Percentiles rank a stretch among this genome's conserved stretches.
phyloP scores from a whole-genome alignment of 2,329 filamentous ascomycete genomes.

The Aureobasidium sp. region DNA sequence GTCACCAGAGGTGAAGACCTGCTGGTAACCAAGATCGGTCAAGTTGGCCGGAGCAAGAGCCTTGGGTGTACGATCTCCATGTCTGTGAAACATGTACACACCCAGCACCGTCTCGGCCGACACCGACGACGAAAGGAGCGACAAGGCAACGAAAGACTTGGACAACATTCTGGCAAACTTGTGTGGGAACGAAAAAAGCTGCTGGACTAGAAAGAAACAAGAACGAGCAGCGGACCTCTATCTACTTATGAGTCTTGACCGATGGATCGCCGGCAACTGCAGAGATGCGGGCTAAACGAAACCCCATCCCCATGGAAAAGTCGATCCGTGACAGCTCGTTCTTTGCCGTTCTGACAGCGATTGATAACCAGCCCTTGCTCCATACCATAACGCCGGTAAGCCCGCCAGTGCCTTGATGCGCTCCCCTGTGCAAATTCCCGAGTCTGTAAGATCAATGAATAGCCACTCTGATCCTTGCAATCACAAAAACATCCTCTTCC shows the following conservation, averaged over 20 bases:
- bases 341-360: neutral
- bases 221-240: neutral
- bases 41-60: conserved; percentile 61
- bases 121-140: conserved; percentile 24
- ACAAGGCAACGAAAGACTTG: conserved; percentile 19
- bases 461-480: no score
- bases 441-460: no score
- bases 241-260: neutral
- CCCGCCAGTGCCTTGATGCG: neutral
- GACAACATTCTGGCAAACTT: conserved; percentile 10
- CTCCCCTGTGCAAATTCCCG: no score
- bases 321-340: neutral
- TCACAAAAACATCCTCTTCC: no score
- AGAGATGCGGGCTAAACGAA: conserved; percentile 4
- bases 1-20: conserved; percentile 64
- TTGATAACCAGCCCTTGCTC: conserved; percentile 4
- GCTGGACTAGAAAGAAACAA: neutral
- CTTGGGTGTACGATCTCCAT: conserved; percentile 84
- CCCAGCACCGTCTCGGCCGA: conserved; percentile 64
- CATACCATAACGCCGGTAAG: neutral
- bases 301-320: neutral
- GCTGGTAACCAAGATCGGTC: conserved; percentile 70
- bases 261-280: neutral
- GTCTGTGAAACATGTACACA: conserved; percentile 79
- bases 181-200: neutral